A percentile compares a stretch with the other conserved stretches of the same genome.
These are phyloP conservation scores for Aspergillus heteromorphus DNA, from an alignment of 495 filamentous ascomycete genomes.

Conservation along the genomic window DNA sequence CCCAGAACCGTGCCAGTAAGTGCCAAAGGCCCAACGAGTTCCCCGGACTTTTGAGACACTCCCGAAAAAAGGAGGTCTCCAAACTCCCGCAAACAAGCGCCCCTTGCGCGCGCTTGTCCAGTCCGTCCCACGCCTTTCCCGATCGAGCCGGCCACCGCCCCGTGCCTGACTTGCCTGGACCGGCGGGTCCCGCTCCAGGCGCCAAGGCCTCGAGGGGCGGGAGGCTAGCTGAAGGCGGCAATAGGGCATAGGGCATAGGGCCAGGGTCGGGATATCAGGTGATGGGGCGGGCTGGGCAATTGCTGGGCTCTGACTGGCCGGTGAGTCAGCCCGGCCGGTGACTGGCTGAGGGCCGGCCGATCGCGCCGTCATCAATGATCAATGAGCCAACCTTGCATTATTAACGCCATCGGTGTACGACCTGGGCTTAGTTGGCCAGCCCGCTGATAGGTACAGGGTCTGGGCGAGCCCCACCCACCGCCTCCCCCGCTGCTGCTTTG, in stretches of 20 bases:
- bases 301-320: background rate
- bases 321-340: background rate
- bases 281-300: background rate
- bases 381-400: background rate
- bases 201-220: background rate
- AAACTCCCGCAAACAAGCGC: constrained; percentile 31
- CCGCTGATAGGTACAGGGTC: background rate
- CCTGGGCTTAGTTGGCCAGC: background rate
- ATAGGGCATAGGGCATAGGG: constrained; percentile 9
- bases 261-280: constrained; percentile 4
- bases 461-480: background rate
- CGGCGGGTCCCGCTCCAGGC: background rate
- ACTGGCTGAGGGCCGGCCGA: background rate
- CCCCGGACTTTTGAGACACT: constrained; percentile 29
- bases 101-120: constrained; percentile 42
- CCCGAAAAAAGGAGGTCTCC: constrained; percentile 31
- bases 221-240: no score
- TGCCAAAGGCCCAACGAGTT: constrained; percentile 16
- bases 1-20: constrained; percentile 9
- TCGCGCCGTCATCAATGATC: background rate
- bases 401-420: background rate
- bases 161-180: constrained; percentile 15
- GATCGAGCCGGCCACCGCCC: constrained; percentile 3
- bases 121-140: constrained; percentile 8
- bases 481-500: constrained; percentile 10